Base-by-base conservation (phyloP, 371 early-diverging fungal genomes). In the Sporodiniella umbellata region DNA sequence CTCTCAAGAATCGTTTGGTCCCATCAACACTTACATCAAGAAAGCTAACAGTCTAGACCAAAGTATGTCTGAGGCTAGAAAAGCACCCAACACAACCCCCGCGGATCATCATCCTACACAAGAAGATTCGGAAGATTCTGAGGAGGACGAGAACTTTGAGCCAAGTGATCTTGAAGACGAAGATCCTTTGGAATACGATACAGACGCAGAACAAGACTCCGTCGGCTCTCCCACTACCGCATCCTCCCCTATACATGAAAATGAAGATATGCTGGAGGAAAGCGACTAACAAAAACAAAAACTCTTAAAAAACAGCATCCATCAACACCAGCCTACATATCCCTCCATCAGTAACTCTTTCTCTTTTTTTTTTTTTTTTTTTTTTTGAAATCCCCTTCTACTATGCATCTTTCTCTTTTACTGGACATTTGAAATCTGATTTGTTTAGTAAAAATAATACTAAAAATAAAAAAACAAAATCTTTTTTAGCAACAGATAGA, bases 1-100 rank as follows among this genome's bases (percentile, higher is more conserved):
- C 38, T 80, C 79, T 42, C 68, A 76, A 39, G 57, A 66, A 0
- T 83, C 83, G 51, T 72, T 66, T 48, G 71, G 62, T 3, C 70
- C 64, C 8, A 78, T 84, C 18, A 56, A 71, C 28, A 58, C 42
- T 0, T 84, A 80, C 48, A 74, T 72, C 17, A 69, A 67, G 48
- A 67, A 52, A 18, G 42, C 53, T 22, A 55, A 51, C 22, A 66
- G 72, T 28, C 62, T 64, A 35, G 81, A 79, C 31, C 57, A 60
- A 8, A 70, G 75, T 35, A 66, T 78, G 68, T 52, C 58, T 4
- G 72, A 66, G 30, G 75, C 68, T 42, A 58, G 60, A 46, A 66
- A 66, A 26, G 73, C 72, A 39, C 60, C 67, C n/a, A n/a, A n/a
- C n/a, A n/a, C n/a, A n/a, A n/a, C n/a, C n/a, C n/a, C n/a, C n/a